Base-by-base conservation (phyloP, 495 filamentous ascomycete species). In the Geopyxis carbonaria region DNA sequence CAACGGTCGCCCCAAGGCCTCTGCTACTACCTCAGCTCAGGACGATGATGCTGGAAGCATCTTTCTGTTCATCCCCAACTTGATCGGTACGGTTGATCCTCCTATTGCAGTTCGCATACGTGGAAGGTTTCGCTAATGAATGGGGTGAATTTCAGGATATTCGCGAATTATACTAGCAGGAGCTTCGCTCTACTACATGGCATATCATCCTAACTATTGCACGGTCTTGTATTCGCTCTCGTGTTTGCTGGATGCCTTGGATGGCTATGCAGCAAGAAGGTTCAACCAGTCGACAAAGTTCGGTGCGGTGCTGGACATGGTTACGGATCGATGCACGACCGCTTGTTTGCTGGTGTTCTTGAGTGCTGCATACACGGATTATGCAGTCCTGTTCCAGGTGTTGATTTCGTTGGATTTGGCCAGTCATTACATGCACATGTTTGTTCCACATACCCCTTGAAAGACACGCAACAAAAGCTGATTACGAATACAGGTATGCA, bases 341-440 rank as follows among this genome's bases (percentile, higher is more conserved):
- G 72, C 84, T 18, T 95, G 87, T 57, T 61, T 97, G 45, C 72
- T 97, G 32, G 85, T 93, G 9, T 97, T 93, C 66, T 62, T 97
- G 24, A 78, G 80, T 36, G 82, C 80, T 6, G 87, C 87, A 25
- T 95, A 82, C 63, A 87, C 89, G 5, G 69, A 84, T 21, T 97
- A 83, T 80, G 70, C 78, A 32, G 76, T 95, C 45, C 40, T 95
- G 34, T 95, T 95, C 71, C 91, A 95, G 63, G 69, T 75, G 21
- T 65, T 97, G 52, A 97, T 95, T 52, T 75, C 74, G 38, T 57
- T 95, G 53, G 89, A 97, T 59, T 61, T 97, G 47, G 82, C 91
- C 23, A 89, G 80, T 60, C 89, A 97, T 59, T 97, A 94, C 61
- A 80, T 94, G 66, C 91, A 97, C 62, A 94, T 97, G 84, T 95